Evolutionary conservation across 83 land plant species (phyloP).

Genomic region (Isoetes engelmannii): DNA sequence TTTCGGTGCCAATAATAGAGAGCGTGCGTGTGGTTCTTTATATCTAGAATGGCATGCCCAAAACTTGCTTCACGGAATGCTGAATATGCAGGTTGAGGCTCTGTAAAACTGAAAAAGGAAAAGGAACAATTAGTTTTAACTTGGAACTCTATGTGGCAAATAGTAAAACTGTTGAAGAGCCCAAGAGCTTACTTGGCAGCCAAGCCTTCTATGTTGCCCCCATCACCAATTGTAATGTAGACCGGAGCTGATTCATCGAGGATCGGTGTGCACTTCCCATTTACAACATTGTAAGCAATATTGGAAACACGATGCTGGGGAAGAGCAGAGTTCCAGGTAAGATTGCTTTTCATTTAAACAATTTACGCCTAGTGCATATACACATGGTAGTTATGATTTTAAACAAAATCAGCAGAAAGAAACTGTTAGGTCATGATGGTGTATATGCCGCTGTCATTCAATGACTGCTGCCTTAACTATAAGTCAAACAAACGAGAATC

Average conservation of each 20-base stretch:
- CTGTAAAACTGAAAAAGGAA: constrained; percentile 37
- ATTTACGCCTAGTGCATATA: too few relatives aligned
- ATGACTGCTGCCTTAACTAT: too few relatives aligned
- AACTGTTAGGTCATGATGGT: too few relatives aligned
- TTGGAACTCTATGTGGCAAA: too few relatives aligned
- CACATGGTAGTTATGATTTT: too few relatives aligned
- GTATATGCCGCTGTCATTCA: too few relatives aligned
- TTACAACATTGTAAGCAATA: constrained; percentile 3
- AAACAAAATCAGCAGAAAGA: too few relatives aligned
- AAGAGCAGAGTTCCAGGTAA: too few relatives aligned
- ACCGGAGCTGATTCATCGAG: constrained; percentile 5
- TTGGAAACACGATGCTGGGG: constrained; percentile 16
- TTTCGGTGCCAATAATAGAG: constrained; percentile 49
- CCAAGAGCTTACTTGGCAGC: constrained; percentile 13
- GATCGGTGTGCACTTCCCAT: constrained; percentile 1
- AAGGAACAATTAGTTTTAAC: too few relatives aligned
- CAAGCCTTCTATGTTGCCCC: constrained; percentile 13
- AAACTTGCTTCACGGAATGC: constrained; percentile 60
- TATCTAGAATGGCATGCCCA: constrained; percentile 44
- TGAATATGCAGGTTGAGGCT: constrained; percentile 55
- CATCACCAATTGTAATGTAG: constrained; percentile 16
- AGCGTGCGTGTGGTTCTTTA: constrained; percentile 58
- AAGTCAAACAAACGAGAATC: too few relatives aligned
- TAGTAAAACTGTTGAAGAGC: too few relatives aligned
- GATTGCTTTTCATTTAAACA: too few relatives aligned